phyloP scores from a whole-genome alignment of 2,329 filamentous ascomycete genomes.

The Pseudogymnoascus pannorum region DNA sequence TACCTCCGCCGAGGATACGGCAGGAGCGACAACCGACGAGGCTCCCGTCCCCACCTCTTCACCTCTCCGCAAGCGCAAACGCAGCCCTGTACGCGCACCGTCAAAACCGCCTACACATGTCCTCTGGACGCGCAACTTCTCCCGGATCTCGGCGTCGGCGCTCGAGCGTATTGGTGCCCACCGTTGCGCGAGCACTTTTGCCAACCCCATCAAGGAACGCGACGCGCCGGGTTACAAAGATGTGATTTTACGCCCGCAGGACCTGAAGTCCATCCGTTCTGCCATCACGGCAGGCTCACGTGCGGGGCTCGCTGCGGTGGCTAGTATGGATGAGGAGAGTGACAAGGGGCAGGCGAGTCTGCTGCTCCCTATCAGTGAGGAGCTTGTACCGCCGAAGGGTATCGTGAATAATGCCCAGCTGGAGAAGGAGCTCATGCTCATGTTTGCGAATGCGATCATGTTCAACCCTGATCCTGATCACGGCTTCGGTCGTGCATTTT shows the following conservation, averaged over 20 bases:
- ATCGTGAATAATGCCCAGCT: conserved; percentile 92
- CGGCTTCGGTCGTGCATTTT: conserved; percentile 58
- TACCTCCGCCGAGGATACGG: conserved; percentile 16
- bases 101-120: conserved; percentile 58
- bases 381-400: conserved; percentile 75
- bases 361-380: conserved; percentile 62
- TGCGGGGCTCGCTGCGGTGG: conserved; percentile 53
- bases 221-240: conserved; percentile 70
- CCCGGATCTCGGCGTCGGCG: conserved; percentile 63
- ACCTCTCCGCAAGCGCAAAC: conserved; percentile 45
- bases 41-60: conserved; percentile 27
- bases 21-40: conserved; percentile 48
- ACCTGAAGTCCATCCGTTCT: conserved; percentile 69
- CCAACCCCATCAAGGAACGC: conserved; percentile 64
- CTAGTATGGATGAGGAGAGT: conserved; percentile 48
- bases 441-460: conserved; percentile 98
- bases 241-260: conserved; percentile 66
- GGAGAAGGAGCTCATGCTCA: conserved; percentile 87
- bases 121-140: conserved; percentile 67
- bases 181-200: conserved; percentile 73
- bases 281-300: conserved; percentile 68
- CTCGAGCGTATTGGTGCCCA: conserved; percentile 72
- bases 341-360: conserved; percentile 50
- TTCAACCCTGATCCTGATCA: conserved; percentile 81
- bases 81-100: conserved; percentile 41